phyloP scores from a whole-genome alignment of 164 flowering plant genomes.

The Stephania yunnanensis region DNA sequence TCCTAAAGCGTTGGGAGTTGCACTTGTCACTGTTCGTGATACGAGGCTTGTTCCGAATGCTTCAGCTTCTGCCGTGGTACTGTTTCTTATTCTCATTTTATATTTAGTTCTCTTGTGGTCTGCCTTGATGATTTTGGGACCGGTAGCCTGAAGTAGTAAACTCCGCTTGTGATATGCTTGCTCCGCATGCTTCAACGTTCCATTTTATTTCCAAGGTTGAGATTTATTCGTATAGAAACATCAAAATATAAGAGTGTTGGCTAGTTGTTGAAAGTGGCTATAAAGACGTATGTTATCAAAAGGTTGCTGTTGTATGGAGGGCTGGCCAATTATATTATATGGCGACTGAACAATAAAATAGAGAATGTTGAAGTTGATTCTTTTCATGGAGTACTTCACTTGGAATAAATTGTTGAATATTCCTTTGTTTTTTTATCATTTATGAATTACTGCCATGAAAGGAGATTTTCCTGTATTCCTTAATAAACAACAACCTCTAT shows the following conservation, averaged over 20 bases:
- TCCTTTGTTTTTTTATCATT: not conserved
- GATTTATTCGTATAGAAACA: too few species aligned
- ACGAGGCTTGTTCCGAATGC: slow-evolving; percentile 67
- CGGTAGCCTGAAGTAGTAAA: not conserved
- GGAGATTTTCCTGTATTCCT: not conserved
- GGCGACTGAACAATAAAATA: not conserved
- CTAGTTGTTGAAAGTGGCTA: too few species aligned
- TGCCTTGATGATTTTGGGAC: not conserved
- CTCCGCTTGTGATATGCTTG: not conserved
- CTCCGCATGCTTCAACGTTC: too few species aligned
- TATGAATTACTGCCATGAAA: not conserved
- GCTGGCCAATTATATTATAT: not conserved
- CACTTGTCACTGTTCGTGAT: slow-evolving; percentile 68
- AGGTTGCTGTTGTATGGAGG: not conserved
- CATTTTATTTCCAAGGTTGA: too few species aligned
- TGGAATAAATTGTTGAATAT: not conserved
- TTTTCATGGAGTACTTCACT: not conserved
- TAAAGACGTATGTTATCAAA: not conserved
- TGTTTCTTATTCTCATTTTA: slow-evolving; percentile 2
- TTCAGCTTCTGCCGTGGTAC: slow-evolving; percentile 67
- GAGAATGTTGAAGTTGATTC: not conserved
- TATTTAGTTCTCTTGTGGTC: not conserved
- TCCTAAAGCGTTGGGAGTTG: slow-evolving; percentile 68
- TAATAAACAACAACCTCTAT: not conserved
- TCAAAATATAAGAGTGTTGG: too few species aligned